Evolutionary conservation across 176 grass and related monocot species (phyloP).

Genomic region (Musa schizocarpa): DNA sequence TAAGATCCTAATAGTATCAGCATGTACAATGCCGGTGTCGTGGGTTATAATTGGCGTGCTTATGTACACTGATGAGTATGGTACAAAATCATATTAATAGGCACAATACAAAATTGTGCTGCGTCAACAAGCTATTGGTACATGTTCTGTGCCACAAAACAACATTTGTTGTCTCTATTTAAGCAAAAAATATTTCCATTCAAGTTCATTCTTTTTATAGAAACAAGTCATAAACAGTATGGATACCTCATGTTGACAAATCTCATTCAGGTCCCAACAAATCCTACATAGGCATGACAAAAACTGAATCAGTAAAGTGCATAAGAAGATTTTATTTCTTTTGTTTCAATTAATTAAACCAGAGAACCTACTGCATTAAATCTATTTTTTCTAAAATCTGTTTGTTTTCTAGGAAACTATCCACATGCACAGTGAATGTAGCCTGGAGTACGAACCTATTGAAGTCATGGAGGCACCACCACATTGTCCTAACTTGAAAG

Average conservation of each 20-base stretch:
- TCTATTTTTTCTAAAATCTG: background rate
- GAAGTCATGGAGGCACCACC: background rate
- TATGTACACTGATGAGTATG: no score
- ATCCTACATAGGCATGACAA: background rate
- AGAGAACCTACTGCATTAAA: background rate
- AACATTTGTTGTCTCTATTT: no score
- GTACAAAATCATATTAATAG: no score
- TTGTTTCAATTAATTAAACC: background rate
- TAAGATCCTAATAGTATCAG: no score
- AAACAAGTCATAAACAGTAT: background rate
- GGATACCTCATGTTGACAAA: background rate
- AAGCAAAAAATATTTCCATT: no score
- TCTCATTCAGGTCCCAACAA: background rate
- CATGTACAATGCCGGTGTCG: no score
- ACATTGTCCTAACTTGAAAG: background rate
- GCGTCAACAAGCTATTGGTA: no score
- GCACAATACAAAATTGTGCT: no score
- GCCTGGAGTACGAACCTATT: background rate
- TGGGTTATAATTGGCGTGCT: no score
- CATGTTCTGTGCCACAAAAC: no score
- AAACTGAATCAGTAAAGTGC: background rate
- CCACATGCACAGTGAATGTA: background rate
- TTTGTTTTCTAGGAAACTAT: slow-evolving; percentile 3
- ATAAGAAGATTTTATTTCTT: background rate
- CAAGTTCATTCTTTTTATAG: no score